Base-by-base conservation (phyloP, 257 asterid genomes). In the Cinchona pubescens region DNA sequence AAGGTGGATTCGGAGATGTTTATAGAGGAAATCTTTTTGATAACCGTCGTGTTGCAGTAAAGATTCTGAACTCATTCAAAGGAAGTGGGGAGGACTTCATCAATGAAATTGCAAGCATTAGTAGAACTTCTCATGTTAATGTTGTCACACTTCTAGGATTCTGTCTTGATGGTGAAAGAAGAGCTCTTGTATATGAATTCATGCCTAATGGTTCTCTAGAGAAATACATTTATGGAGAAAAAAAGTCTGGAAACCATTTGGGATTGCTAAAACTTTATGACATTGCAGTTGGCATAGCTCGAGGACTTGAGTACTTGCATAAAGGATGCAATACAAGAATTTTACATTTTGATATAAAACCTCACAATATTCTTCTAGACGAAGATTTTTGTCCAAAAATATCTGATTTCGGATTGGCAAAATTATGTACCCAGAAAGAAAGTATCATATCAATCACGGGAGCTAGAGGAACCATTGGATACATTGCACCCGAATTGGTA, bases 401-500 rank as follows among this genome's bases (percentile, higher is more conserved):
- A 7, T 40, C 71, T 12, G 71, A 67, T 67, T 67, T 67, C 16
- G 71, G 71, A 55, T 23, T 67, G 11, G 55, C 71, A 4, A 67
- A 67, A 18, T 11, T 67, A 19, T 67, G 53, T 12, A 55, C 42
- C 45, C 5, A 10, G 45, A 10, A 40, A 40, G 45, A 40, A 40
- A 40, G 45, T 40, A 10, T 40, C 45, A 10, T 67, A 21, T 67
- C 71, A 1, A 67, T 67, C 55, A 67, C 71, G 0, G 55, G 55
- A 3, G 71, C 71, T 0, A 40, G 71, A 67, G 71, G 71, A 67
- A 67, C 71, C 2, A 67, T 67, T 35, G 71, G 71, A 0, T 67
- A 42, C 21, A 67, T 67, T 42, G 71, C 71, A 8, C 71, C 71
- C 12, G 71, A 67, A 40, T 51, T 67, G 34, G 42, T 67, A 8